Conservation (phyloP, 2,329 filamentous ascomycete species). For the Phaeosphaeria sp. region DNA sequence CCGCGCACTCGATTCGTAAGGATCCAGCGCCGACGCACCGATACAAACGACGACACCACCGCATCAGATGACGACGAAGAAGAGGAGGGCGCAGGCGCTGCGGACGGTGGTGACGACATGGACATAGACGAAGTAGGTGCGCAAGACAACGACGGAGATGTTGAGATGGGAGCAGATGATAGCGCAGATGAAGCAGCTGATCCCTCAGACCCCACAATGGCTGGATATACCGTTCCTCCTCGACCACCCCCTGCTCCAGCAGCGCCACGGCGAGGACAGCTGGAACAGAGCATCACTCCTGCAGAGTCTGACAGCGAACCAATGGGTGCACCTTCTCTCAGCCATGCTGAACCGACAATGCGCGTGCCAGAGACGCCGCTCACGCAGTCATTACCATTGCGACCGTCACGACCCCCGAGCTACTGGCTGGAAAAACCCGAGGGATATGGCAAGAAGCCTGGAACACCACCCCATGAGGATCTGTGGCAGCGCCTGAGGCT, state of each 20-base stretch:
- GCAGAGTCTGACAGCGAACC: slow-evolving; percentile 77
- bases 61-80: slow-evolving; percentile 54
- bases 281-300: slow-evolving; percentile 69
- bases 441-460: slow-evolving; percentile 68
- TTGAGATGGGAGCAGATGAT: slow-evolving; percentile 56
- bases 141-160: slow-evolving; percentile 56
- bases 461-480: slow-evolving; percentile 78
- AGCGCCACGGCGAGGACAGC: slow-evolving; percentile 45
- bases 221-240: slow-evolving; percentile 64
- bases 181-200: slow-evolving; percentile 71
- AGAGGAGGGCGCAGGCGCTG: slow-evolving; percentile 54
- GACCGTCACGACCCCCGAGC: slow-evolving; percentile 69
- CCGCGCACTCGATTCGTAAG: slow-evolving; percentile 35
- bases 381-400: slow-evolving; percentile 50
- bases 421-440: slow-evolving; percentile 88
- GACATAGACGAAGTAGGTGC: slow-evolving; percentile 52
- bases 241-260: slow-evolving; percentile 64
- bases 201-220: slow-evolving; percentile 77
- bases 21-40: slow-evolving; percentile 34
- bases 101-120: slow-evolving; percentile 54
- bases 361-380: slow-evolving; percentile 82
- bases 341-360: slow-evolving; percentile 69
- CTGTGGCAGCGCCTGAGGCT: slow-evolving; percentile 87
- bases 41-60: slow-evolving; percentile 55
- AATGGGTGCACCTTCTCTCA: slow-evolving; percentile 65